A percentile compares a stretch with the other conserved stretches of the same genome.
Conservation (phyloP, 2,329 filamentous ascomycete genomes). For the Stachybotrys chlorohalonatus region DNA sequence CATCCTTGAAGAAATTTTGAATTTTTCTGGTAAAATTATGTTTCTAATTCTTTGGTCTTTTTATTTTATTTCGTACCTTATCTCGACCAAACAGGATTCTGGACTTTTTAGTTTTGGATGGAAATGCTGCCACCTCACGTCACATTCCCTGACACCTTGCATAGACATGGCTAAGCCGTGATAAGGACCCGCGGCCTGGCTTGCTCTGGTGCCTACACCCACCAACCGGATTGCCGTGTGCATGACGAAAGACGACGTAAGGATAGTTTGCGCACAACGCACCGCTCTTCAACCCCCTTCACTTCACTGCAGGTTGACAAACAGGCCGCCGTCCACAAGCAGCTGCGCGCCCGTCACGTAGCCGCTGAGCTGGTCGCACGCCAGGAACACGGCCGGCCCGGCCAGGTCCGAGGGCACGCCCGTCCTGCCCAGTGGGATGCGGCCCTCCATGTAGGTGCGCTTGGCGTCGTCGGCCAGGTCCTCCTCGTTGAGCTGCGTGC, state of each 20-base stretch:
- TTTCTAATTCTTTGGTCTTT: neutral
- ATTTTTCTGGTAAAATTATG: neutral
- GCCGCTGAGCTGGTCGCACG: conserved; percentile 65
- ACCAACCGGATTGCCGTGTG: too few relatives aligned
- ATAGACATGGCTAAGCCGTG: too few relatives aligned
- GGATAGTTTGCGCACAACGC: neutral
- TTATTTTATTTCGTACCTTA: neutral
- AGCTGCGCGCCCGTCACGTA: conserved; percentile 80
- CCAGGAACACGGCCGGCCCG: conserved; percentile 78
- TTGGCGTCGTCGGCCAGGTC: conserved; percentile 68
- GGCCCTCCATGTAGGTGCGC: conserved; percentile 67
- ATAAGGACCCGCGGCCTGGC: too few relatives aligned
- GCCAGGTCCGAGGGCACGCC: conserved; percentile 66
- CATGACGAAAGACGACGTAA: neutral
- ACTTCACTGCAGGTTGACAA: conserved; percentile 73
- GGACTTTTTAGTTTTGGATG: too few relatives aligned
- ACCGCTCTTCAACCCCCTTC: neutral
- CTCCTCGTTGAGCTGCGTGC: conserved; percentile 76
- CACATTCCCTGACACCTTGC: too few relatives aligned
- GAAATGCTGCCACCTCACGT: too few relatives aligned
- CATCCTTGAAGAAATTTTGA: neutral
- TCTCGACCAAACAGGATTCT: too few relatives aligned
- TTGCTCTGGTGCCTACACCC: too few relatives aligned
- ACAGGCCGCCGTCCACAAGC: conserved; percentile 79
- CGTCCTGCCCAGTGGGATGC: conserved; percentile 71